Evolutionary conservation across 495 filamentous ascomycete genomes (phyloP), one percentile per base, ranked within the genome.

Genomic region (Delitschia confertaspora): DNA sequence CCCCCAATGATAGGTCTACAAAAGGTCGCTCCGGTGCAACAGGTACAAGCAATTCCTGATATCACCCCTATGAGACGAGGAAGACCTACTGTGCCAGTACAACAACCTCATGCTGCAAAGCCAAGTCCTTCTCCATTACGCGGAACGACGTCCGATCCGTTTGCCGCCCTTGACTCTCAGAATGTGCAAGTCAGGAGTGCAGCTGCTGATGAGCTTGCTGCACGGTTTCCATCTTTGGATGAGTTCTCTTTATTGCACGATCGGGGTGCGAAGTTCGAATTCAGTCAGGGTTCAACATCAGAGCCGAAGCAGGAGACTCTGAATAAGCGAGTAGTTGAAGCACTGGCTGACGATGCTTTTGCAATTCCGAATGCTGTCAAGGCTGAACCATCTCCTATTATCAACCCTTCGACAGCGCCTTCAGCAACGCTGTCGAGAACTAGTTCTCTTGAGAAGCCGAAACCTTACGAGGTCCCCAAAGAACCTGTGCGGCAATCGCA

Each of bases 51-150:
- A 6, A 78, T 95, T 45, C 93, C 93, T 4, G 88, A 96, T 45
- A 86, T 98, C 49, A 81, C 81, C 43, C 91, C 91, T 5, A 96
- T 96, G 91, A 73, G 93, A 32, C 75, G 91, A 60, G 91, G 91
- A 6, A 76, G 91, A 40, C 83, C 88, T 6, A 72, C 78, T 4
- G 79, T 75, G 24, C 57, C 63, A 30, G 36, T 61, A 10, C 65
- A 60, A 36, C 56, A 55, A 19, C 54, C 65, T 14, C 55, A 57
- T 29, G 69, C 66, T 3, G 56, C 77, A 6, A 80, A 78, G 51
- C 77, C 81, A 11, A 85, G 76, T 46, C 76, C 81, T 14, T 88
- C 88, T n/a, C 83, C 83, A 1, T 72, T 75, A 42, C 76, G 80
- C 42, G 73, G 74, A 30, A 73, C 78, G 9, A 69, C 74, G n/a